phyloP scores from a whole-genome alignment of 345 rosid species.

The Euphorbia lathyris region DNA sequence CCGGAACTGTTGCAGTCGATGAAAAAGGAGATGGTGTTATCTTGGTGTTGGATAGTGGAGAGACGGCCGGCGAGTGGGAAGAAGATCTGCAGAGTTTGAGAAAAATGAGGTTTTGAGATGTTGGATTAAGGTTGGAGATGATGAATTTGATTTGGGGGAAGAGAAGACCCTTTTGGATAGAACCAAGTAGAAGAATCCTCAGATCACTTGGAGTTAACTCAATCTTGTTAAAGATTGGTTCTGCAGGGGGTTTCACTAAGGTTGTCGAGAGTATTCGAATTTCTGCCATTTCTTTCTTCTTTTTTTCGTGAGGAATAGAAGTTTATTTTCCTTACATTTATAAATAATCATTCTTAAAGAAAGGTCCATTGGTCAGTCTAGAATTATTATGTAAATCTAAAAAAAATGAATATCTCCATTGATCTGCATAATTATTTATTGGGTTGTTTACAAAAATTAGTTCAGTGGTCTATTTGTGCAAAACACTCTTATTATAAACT shows the following conservation, averaged over 20 bases:
- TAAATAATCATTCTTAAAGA: too few relatives aligned
- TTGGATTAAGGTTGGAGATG: conserved; percentile 2
- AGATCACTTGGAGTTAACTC: conserved; percentile 3
- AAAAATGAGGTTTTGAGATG: conserved; percentile 33
- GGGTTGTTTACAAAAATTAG: too few relatives aligned
- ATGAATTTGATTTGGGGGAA: conserved; percentile 18
- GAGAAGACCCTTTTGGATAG: conserved; percentile 25
- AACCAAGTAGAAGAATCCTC: not conserved
- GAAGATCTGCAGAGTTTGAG: conserved; percentile 32
- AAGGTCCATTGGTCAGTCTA: too few relatives aligned
- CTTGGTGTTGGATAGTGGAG: conserved; percentile 18
- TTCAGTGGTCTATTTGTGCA: too few relatives aligned
- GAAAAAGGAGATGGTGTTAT: conserved; percentile 30
- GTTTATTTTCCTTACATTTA: too few relatives aligned
- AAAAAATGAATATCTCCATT: too few relatives aligned
- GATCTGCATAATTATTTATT: too few relatives aligned
- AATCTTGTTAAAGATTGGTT: not conserved
- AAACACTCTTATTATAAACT: too few relatives aligned
- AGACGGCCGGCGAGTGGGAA: conserved; percentile 43
- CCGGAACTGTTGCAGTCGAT: conserved; percentile 30
- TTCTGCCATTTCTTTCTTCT: not conserved
- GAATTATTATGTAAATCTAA: too few relatives aligned
- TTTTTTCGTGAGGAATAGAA: too few relatives aligned
- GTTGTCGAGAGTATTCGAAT: not conserved
- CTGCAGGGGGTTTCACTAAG: not conserved